Conservation (phyloP, 164 flowering plant species). For the Cinnamomum chago region DNA sequence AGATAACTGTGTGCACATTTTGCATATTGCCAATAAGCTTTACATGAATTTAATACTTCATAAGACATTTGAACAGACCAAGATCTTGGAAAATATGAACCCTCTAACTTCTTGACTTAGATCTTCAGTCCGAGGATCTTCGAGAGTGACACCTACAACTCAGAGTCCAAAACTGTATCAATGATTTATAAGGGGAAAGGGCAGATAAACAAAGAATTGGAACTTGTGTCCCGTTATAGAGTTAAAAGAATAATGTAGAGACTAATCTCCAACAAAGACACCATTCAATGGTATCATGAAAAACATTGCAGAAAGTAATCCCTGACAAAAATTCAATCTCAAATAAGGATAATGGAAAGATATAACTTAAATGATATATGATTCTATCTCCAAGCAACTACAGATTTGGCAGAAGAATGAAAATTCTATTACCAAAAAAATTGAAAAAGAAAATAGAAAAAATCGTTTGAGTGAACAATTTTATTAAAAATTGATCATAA, state of each 20-base stretch:
- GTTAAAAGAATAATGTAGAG: neutral
- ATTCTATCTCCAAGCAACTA: too few relatives aligned
- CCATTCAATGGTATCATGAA: neutral
- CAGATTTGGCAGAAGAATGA: too few relatives aligned
- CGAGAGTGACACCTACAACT: constrained; percentile 75
- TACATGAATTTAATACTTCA: neutral
- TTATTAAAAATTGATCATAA: too few relatives aligned
- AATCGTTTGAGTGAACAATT: too few relatives aligned
- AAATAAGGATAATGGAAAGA: too few relatives aligned
- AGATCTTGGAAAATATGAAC: constrained; percentile 81
- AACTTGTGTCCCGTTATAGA: too few relatives aligned
- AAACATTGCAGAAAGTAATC: too few relatives aligned
- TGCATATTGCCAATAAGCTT: neutral
- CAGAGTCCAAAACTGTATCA: constrained; percentile 1
- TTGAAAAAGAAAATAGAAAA: too few relatives aligned
- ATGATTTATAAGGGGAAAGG: neutral
- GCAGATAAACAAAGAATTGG: too few relatives aligned
- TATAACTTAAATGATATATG: too few relatives aligned
- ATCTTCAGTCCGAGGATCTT: constrained; percentile 97
- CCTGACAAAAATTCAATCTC: too few relatives aligned
- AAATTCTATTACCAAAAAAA: too few relatives aligned
- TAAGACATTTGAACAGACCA: constrained; percentile 47
- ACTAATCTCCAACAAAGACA: neutral
- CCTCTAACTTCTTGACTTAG: constrained; percentile 95
- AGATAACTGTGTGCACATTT: constrained; percentile 5